Base-by-base conservation (phyloP, 148 eudicot species). In the Fagopyrum homotropicum region DNA sequence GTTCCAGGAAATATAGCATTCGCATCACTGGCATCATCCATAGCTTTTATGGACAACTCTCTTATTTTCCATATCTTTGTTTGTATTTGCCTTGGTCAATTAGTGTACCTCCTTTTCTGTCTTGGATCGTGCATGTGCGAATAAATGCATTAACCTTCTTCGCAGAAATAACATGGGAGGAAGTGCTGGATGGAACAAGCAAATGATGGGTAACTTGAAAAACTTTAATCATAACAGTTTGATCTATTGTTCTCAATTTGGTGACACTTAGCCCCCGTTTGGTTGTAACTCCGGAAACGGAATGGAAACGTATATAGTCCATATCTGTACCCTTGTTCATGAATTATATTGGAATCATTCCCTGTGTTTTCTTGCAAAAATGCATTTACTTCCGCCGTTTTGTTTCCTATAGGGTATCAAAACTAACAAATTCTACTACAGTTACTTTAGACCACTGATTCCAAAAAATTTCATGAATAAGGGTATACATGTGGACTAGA, bases 151-250 rank as follows among this genome's bases (percentile, higher is more conserved):
- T 6, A 57, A 57, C 35, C 64, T 57, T 57, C 2, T 57, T 4
- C 73, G 5, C 89, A 94, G 97, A 75, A 88, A 88, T 78, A 91
- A 90, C 80, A 90, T 92, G 96, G 90, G 90, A 2, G 92, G 91
- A 64, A 82, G 78, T 59, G 60, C 88, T 76, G 88, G 83, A 73
- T 85, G 89, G 90, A 93, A 91, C 85, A 83, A 77, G 78, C 82
- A 84, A 1, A 85, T 91, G 93, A 76, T 83, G 85, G 97, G 91
- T 19, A 79, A 84, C 26, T 80, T 94, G 75, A 90, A 91, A 75
- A 85, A 83, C 66, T 90, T 94, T 75, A 93, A 94, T 79, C 77
- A 91, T n/a, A 82, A 81, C 82, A 94, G 96, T 71, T 54, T 54
- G 5, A 54, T n/a, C 6, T 11, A 15, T 19, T 16, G 26, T 17